Evolutionary conservation across 2,329 filamentous ascomycete species (phyloP).

Genomic region (Microsporum ferrugineum): DNA sequence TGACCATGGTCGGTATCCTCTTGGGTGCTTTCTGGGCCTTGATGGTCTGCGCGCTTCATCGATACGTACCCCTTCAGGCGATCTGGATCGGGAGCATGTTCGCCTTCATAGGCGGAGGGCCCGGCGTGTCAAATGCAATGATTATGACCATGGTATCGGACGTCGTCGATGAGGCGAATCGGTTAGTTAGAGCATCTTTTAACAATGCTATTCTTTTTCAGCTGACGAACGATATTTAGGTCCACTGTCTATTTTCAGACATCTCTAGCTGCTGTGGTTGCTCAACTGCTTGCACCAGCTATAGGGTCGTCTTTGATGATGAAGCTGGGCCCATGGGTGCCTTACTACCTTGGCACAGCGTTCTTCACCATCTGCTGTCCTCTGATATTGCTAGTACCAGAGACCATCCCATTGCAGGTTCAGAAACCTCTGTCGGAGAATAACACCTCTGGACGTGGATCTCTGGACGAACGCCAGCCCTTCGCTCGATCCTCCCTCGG

Average conservation of each 20-base stretch:
- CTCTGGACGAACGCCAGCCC: not conserved
- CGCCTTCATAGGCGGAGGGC: constrained; percentile 38
- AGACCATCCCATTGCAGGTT: constrained; percentile 25
- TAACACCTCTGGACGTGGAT: not conserved
- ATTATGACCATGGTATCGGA: constrained; percentile 43
- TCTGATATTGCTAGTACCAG: constrained; percentile 27
- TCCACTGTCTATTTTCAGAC: constrained; percentile 33
- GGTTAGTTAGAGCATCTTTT: constrained; percentile 18
- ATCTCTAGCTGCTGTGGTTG: constrained; percentile 29
- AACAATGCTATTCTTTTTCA: not conserved
- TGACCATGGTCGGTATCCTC: constrained; percentile 33
- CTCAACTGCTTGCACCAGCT: constrained; percentile 30
- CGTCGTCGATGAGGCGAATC: constrained; percentile 37
- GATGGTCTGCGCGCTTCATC: constrained; percentile 28
- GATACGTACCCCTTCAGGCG: constrained; percentile 35
- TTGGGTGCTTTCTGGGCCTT: constrained; percentile 26
- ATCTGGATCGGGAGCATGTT: constrained; percentile 40
- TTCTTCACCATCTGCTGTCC: constrained; percentile 25
- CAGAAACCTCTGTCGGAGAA: not conserved
- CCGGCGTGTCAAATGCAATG: constrained; percentile 37
- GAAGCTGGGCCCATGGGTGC: constrained; percentile 29
- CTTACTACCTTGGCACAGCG: constrained; percentile 27
- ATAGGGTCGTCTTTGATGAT: constrained; percentile 33
- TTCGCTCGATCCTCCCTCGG: not conserved
- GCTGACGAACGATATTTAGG: constrained; percentile 15